Percentiles rank a stretch among this genome's conserved stretches.
These are phyloP conservation scores for Biancaea sappan DNA, from an alignment of 306 rosid species.

Conservation along the genomic window DNA sequence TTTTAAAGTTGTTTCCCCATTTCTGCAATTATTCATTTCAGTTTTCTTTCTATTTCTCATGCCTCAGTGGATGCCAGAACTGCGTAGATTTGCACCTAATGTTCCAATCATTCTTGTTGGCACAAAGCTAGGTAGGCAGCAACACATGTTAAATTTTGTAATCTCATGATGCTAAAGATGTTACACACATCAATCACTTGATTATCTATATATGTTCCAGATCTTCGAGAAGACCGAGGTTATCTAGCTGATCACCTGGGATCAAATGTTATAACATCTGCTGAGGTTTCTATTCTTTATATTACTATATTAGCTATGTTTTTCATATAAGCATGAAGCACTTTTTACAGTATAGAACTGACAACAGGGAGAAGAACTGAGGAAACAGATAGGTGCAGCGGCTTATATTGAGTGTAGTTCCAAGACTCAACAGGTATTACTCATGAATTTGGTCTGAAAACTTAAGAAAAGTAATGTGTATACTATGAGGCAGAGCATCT, in stretches of 20 bases:
- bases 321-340: not conserved
- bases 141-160: not conserved
- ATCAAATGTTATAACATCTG: conserved; percentile 73
- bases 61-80: conserved; percentile 97
- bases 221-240: conserved; percentile 81
- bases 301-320: not conserved
- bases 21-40: conserved; percentile 5
- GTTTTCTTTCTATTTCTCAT: too few species aligned
- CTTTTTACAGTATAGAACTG: not conserved
- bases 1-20: not conserved
- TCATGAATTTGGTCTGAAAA: not conserved
- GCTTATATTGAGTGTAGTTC: conserved; percentile 98
- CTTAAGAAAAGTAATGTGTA: not conserved
- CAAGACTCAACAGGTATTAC: conserved; percentile 88
- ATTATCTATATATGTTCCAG: conserved; percentile 42
- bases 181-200: conserved; percentile 20
- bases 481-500: not conserved
- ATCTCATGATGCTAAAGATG: not conserved
- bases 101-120: conserved; percentile 99
- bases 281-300: conserved; percentile 61
- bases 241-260: conserved; percentile 76
- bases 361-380: conserved; percentile 89
- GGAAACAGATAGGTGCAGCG: conserved; percentile 97
- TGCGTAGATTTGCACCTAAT: conserved; percentile 91
- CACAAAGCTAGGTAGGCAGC: conserved; percentile 80